These are phyloP conservation scores for Tricholomella constricta DNA, from an alignment of 768 basidiomycete genomes.

Conservation along the genomic window DNA sequence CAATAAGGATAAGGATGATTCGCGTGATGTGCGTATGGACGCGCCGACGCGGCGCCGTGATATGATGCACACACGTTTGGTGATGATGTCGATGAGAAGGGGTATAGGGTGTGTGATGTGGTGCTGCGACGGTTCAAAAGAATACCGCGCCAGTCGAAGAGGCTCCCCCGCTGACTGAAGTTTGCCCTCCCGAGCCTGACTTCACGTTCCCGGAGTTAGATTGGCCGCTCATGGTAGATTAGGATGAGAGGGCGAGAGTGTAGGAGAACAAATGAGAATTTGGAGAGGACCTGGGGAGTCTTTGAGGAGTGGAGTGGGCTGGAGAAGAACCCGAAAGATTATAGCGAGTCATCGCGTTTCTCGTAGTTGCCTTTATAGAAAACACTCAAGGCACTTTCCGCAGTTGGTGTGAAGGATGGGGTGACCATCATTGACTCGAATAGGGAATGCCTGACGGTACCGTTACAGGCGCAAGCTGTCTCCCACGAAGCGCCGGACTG, in stretches of 20 bases:
- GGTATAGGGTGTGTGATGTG: slow-evolving; percentile 14
- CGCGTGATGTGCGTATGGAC: slow-evolving; percentile 1
- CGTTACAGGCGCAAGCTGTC: slow-evolving; percentile 22
- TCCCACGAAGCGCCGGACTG: slow-evolving; percentile 29
- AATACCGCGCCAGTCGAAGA: slow-evolving; percentile 56
- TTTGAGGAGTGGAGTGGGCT: slow-evolving; percentile 7
- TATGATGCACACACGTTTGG: slow-evolving; percentile 3
- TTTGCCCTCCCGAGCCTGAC: slow-evolving; percentile 33
- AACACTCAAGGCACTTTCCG: slow-evolving; percentile 24
- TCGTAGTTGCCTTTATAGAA: slow-evolving; percentile 28
- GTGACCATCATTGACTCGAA: slow-evolving; percentile 44
- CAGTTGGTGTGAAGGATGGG: slow-evolving; percentile 32
- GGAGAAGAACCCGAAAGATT: slow-evolving; percentile 23
- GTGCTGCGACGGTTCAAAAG: slow-evolving; percentile 45
- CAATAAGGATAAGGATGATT: background rate
- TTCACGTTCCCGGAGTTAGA: slow-evolving; percentile 40
- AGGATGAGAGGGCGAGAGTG: slow-evolving; percentile 11
- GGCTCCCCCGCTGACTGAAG: slow-evolving; percentile 52
- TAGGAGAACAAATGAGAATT: slow-evolving; percentile 2
- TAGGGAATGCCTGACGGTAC: slow-evolving; percentile 31
- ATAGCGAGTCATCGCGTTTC: slow-evolving; percentile 34
- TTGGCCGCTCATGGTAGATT: slow-evolving; percentile 41
- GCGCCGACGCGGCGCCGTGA: background rate
- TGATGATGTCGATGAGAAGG: background rate
- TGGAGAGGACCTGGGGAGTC: slow-evolving; percentile 10